A percentile compares a stretch with the other conserved stretches of the same genome.
Conservation (phyloP, 208 protist genomes). For the Wallacemonas sp. region DNA sequence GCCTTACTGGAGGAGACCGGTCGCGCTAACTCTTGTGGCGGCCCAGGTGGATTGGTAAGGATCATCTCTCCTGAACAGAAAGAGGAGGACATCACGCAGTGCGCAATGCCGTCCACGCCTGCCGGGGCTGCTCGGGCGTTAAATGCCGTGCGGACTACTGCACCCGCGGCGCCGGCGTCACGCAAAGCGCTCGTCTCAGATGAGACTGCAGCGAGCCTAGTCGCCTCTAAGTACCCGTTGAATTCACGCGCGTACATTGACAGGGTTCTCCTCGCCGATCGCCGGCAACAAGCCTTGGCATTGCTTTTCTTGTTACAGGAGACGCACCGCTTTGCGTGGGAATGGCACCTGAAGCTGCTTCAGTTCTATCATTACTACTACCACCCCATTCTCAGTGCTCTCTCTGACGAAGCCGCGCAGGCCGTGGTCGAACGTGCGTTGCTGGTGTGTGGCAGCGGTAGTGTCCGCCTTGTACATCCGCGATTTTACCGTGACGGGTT, state of each 20-base stretch:
- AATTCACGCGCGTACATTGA: conserved; percentile 50
- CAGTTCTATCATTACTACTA: conserved; percentile 63
- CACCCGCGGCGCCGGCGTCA: no score
- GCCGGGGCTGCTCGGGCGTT: no score
- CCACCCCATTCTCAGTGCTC: conserved; percentile 30
- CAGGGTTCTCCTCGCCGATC: conserved; percentile 40
- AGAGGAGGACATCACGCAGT: not conserved
- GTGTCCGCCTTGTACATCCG: conserved; percentile 20
- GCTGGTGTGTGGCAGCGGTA: conserved; percentile 20
- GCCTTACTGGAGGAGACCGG: no score
- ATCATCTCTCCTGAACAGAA: not conserved
- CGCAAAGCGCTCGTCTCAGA: no score
- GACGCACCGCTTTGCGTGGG: conserved; percentile 38
- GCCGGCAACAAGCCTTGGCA: conserved; percentile 52
- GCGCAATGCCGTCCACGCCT: not conserved
- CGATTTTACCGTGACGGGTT: conserved; percentile 30
- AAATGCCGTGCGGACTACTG: no score
- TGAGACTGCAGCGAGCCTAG: no score
- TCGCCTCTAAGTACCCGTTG: conserved; percentile 28
- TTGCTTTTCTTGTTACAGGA: conserved; percentile 54
- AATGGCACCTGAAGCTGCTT: conserved; percentile 32
- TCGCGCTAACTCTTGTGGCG: no score
- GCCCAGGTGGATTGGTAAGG: no score
- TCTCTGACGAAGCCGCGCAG: conserved; percentile 3
- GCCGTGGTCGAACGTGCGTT: conserved; percentile 17